Conservation (phyloP, 2,329 filamentous ascomycete species). For the Botrytis fragariae region DNA sequence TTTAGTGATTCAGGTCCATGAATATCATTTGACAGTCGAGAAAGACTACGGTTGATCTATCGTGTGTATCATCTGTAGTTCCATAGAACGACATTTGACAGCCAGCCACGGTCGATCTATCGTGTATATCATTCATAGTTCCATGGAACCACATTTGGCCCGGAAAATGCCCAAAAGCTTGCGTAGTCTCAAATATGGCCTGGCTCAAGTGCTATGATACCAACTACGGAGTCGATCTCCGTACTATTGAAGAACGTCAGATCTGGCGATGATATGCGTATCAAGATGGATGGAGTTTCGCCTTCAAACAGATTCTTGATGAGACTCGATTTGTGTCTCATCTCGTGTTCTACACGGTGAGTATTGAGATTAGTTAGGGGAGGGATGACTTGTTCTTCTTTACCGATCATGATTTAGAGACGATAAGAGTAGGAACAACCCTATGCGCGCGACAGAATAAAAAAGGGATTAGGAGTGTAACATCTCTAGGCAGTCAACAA, state of each 20-base stretch:
- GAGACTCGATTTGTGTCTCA: constrained; percentile 1
- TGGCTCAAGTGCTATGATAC: not conserved
- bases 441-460: not conserved
- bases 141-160: not conserved
- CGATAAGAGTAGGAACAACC: not conserved
- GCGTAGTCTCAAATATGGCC: not conserved
- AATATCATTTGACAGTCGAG: constrained; percentile 1
- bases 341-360: not conserved
- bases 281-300: not conserved
- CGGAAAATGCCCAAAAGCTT: not conserved
- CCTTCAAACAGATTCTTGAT: not conserved
- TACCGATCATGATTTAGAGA: not conserved
- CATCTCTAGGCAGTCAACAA: not conserved
- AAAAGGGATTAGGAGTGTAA: not conserved
- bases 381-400: not conserved
- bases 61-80: not conserved
- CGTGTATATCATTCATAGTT: not conserved
- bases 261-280: constrained; percentile 6
- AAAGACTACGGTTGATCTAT: not conserved
- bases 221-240: not conserved
- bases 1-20: not conserved
- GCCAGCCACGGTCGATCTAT: not conserved
- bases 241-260: constrained; percentile 10
- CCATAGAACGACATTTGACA: not conserved
- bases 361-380: not conserved